Conservation (phyloP, 225 moss, liverwort and hornwort genomes). For the Takakia lepidozioides region DNA sequence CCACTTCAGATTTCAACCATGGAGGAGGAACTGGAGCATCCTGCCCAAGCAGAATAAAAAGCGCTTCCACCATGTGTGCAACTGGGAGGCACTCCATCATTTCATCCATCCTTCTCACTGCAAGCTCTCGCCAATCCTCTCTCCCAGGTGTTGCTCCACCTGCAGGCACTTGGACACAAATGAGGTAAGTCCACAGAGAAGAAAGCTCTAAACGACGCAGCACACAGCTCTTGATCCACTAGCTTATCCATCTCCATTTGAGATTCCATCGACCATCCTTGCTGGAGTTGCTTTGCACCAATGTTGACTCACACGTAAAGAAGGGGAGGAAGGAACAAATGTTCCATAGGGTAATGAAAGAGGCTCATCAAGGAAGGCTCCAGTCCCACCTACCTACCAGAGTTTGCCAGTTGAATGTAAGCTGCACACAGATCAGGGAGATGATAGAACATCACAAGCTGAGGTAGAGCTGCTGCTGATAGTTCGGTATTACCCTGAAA, state of each 20-base stretch:
- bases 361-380: too few relatives aligned
- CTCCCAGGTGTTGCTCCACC: too few relatives aligned
- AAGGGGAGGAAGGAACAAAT: too few relatives aligned
- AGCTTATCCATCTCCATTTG: too few relatives aligned
- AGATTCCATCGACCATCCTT: too few relatives aligned
- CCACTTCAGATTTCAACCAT: constrained; percentile 74
- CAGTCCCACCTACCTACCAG: constrained; percentile 17
- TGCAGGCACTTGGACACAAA: constrained; percentile 13
- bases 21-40: constrained; percentile 43
- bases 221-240: too few relatives aligned
- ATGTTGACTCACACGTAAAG: too few relatives aligned
- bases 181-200: too few relatives aligned
- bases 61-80: constrained; percentile 70
- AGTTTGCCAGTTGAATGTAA: constrained; percentile 52
- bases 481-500: constrained; percentile 16
- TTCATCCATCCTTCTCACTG: constrained; percentile 34
- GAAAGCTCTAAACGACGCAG: too few relatives aligned
- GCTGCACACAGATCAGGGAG: constrained; percentile 80
- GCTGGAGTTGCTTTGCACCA: too few relatives aligned
- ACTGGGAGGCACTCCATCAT: constrained; percentile 54
- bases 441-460: constrained; percentile 65
- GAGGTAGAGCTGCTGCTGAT: constrained; percentile 45
- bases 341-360: too few relatives aligned
- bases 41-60: constrained; percentile 58
- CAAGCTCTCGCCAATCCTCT: constrained; percentile 45